Conservation (phyloP, 1,284 basidiomycete genomes). For the Phlebopus sp. region DNA sequence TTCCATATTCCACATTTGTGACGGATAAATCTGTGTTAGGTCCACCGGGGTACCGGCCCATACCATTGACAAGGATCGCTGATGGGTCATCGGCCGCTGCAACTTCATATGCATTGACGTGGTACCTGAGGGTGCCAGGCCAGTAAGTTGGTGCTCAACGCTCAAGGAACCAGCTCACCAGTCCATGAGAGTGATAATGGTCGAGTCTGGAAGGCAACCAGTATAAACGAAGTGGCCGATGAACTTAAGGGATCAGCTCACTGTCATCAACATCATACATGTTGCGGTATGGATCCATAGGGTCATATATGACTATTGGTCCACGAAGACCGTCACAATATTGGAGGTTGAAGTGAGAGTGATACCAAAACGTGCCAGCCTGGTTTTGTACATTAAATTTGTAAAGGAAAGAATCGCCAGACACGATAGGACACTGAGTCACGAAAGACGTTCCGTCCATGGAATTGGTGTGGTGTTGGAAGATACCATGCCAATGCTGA, state of each 20-base stretch:
- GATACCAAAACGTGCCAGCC: constrained; percentile 45
- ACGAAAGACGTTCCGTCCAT: constrained; percentile 34
- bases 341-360: constrained; percentile 40
- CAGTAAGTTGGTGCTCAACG: not conserved
- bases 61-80: constrained; percentile 48
- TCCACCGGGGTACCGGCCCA: constrained; percentile 40
- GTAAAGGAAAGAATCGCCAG: constrained; percentile 39
- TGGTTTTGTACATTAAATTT: constrained; percentile 32
- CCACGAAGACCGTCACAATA: constrained; percentile 23
- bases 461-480: constrained; percentile 24
- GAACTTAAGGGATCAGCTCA: constrained; percentile 2
- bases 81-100: constrained; percentile 24
- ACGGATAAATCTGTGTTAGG: constrained; percentile 34
- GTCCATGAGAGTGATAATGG: constrained; percentile 34
- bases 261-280: constrained; percentile 31
- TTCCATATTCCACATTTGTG: constrained; percentile 30
- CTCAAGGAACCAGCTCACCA: constrained; percentile 29
- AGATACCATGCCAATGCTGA: constrained; percentile 39
- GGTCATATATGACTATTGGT: constrained; percentile 27
- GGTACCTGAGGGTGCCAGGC: constrained; percentile 31
- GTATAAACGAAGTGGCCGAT: constrained; percentile 3
- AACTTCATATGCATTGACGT: constrained; percentile 19
- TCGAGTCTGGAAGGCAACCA: constrained; percentile 24
- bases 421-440: constrained; percentile 46
- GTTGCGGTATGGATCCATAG: constrained; percentile 20